Evolutionary conservation across 164 flowering plant species (phyloP), one percentile per base, ranked within the genome.

Genomic region (Vitis labrusca): DNA sequence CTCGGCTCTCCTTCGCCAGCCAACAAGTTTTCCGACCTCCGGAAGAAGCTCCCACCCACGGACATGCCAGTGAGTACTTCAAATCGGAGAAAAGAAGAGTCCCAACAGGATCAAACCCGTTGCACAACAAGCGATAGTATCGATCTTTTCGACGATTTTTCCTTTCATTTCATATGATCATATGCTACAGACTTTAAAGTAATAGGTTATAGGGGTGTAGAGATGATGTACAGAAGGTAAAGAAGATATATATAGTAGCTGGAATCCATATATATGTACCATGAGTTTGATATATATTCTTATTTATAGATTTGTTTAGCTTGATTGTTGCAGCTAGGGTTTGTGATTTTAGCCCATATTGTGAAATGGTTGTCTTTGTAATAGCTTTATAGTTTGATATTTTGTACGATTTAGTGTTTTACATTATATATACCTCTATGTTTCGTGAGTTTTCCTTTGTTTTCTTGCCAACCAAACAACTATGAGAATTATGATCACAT

Each of bases 81-180:
- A 63, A 73, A 17, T 74, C 85, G 1, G 69, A 79, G 73, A 84
- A 80, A 71, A 73, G 89, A 58, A 82, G 59, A n/a, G 79, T 82
- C 13, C 87, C 87, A 3, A 80, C 89, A 1, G 89, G 89, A 50
- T 84, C 87, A 4, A 86, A 86, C 67, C 89, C 87, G 14, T 71
- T 86, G 27, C 89, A 86, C 72, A 86, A 86, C 67, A 79, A 66
- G 75, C 63, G 86, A 65, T 61, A 59, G 68, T 32, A 3, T 16
- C 6, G 10, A 70, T 15, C 2, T 59, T 32, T 5, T 7, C 5
- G 48, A 29, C 5, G 23, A 30, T 27, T 53, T 7, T 19, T 16
- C 57, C 10, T 15, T 23, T 30, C 50, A 1, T 54, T n/a, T 8
- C 8, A 10, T 52, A 15, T 23, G 6, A 5, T 13, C n/a, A 10